These are phyloP conservation scores for Neoboletus subvelutipes DNA, from an alignment of 768 basidiomycete genomes.

Conservation along the genomic window DNA sequence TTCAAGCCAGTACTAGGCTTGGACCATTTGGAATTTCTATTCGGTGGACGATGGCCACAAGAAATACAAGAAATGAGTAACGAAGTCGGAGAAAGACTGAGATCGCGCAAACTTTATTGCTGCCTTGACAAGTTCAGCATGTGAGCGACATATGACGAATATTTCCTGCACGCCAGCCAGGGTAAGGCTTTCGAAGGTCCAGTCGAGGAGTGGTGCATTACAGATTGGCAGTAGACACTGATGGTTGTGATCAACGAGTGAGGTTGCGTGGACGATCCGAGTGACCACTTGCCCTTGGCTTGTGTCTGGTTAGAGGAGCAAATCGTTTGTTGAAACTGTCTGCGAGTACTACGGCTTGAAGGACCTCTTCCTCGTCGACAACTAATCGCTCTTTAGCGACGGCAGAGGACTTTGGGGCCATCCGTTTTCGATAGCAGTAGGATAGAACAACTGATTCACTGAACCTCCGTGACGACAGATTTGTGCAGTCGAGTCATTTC, in stretches of 20 bases:
- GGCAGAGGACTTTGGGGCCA: slow-evolving; percentile 63
- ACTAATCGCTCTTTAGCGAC: slow-evolving; percentile 62
- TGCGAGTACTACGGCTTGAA: slow-evolving; percentile 94
- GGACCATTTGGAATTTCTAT: slow-evolving; percentile 83
- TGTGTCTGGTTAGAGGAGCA: slow-evolving; percentile 81
- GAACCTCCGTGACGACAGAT: background rate
- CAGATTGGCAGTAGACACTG: slow-evolving; percentile 93
- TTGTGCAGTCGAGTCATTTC: slow-evolving; percentile 25
- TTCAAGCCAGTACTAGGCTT: slow-evolving; percentile 75
- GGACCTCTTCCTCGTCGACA: slow-evolving; percentile 75
- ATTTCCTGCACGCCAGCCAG: slow-evolving; percentile 96
- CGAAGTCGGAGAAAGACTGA: slow-evolving; percentile 10
- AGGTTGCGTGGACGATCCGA: slow-evolving; percentile 11
- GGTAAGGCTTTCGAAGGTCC: slow-evolving; percentile 94
- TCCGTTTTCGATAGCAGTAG: slow-evolving; percentile 26
- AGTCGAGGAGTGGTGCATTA: slow-evolving; percentile 89
- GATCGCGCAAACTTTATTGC: slow-evolving; percentile 68
- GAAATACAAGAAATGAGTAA: slow-evolving; percentile 9
- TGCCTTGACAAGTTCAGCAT: slow-evolving; percentile 80
- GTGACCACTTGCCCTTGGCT: slow-evolving; percentile 68
- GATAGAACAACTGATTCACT: background rate
- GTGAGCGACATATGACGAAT: slow-evolving; percentile 91
- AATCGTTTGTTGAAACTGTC: slow-evolving; percentile 96
- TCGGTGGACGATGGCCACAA: slow-evolving; percentile 1
- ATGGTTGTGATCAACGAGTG: slow-evolving; percentile 17